These are phyloP conservation scores for Cryptosporidium bovis DNA, from an alignment of 169 alveolate species.

Conservation along the genomic window DNA sequence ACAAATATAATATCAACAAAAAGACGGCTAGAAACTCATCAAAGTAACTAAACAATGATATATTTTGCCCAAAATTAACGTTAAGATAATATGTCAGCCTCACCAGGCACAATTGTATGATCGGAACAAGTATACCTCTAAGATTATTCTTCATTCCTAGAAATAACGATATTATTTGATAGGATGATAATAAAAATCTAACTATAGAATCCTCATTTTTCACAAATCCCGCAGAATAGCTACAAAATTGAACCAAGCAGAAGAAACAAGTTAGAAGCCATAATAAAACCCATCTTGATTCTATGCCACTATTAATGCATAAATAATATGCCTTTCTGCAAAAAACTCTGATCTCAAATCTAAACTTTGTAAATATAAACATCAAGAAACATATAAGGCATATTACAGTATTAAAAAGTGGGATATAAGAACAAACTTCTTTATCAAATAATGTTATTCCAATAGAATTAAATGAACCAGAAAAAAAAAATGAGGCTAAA, in stretches of 20 bases:
- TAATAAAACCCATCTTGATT: conserved; percentile 21
- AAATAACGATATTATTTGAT: conserved; percentile 30
- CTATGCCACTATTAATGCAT: background rate
- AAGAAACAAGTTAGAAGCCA: conserved; percentile 20
- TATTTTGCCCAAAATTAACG: background rate
- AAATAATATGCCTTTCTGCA: background rate
- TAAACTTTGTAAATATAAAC: background rate
- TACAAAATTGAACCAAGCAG: background rate
- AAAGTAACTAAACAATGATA: background rate
- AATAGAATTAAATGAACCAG: background rate
- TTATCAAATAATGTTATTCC: background rate
- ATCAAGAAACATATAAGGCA: background rate
- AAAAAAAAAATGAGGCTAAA: background rate
- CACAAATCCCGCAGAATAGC: conserved; percentile 33
- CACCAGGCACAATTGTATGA: conserved; percentile 32
- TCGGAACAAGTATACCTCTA: background rate
- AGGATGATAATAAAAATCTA: conserved; percentile 13
- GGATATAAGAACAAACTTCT: background rate
- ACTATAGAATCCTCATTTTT: conserved; percentile 13
- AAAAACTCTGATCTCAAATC: conserved; percentile 9
- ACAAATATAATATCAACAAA: background rate
- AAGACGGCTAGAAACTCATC: background rate
- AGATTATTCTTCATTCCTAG: conserved; percentile 32
- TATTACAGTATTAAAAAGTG: background rate
- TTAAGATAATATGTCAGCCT: conserved; percentile 2